Evolutionary conservation across 176 grass and related monocot species (phyloP).

Genomic region (Oryza nivara): DNA sequence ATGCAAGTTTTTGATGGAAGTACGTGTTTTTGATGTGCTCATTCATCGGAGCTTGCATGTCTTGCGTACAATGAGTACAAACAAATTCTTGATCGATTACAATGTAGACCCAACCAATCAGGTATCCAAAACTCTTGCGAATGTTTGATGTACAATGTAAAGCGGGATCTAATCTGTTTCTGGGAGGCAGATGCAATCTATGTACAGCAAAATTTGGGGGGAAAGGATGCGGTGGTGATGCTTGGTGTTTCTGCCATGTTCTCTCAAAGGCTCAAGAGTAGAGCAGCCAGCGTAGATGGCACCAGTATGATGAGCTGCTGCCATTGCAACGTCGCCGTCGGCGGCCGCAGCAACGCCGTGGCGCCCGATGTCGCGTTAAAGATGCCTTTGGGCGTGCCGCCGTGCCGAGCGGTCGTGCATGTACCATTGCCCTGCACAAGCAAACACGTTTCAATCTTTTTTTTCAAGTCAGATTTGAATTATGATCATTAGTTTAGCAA

Average conservation of each 20-base stretch:
- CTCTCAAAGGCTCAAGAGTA: constrained; percentile 25
- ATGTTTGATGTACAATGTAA: background rate
- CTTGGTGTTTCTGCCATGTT: background rate
- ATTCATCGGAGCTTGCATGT: background rate
- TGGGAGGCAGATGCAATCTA: background rate
- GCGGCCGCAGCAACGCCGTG: constrained; percentile 19
- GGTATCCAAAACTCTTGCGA: background rate
- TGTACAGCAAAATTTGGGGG: background rate
- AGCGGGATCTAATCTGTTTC: background rate
- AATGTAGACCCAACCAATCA: background rate
- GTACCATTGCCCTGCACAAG: constrained; percentile 42
- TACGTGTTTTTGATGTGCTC: too few relatives aligned
- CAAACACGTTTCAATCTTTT: background rate
- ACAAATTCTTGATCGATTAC: background rate
- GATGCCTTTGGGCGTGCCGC: constrained; percentile 46
- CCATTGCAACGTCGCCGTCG: constrained; percentile 1
- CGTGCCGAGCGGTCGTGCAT: constrained; percentile 24
- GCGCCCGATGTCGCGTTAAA: constrained; percentile 44
- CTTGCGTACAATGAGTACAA: background rate
- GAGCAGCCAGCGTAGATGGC: background rate
- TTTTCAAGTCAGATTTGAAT: too few relatives aligned
- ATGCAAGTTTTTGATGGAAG: too few relatives aligned
- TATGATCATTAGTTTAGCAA: too few relatives aligned
- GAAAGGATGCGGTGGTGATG: background rate
- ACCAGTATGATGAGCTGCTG: constrained; percentile 7